Conservation (phyloP, 2,329 filamentous ascomycete genomes). For the Ophiocordyceps camponoti-saundersi region DNA sequence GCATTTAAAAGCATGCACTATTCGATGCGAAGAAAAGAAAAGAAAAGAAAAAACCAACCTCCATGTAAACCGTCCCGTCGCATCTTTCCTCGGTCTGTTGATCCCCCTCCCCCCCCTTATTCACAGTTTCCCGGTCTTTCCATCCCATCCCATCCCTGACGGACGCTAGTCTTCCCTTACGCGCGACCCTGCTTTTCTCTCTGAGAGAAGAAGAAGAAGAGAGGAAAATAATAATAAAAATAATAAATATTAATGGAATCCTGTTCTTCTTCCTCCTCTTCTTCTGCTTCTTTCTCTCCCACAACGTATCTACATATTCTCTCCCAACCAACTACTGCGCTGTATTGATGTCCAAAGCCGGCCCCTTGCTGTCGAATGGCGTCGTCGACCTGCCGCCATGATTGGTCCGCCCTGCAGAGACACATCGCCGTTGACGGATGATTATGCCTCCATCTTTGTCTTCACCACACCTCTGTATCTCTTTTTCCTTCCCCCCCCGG, state of each 20-base stretch:
- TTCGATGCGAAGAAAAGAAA: not conserved
- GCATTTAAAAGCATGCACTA: not conserved
- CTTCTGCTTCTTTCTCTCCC: too few species aligned
- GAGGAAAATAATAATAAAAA: conserved; percentile 1
- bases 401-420: conserved; percentile 5
- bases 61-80: not conserved
- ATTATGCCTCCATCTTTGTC: not conserved
- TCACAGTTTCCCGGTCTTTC: not conserved
- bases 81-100: not conserved
- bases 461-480: too few species aligned
- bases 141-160: not conserved
- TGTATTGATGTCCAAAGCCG: conserved; percentile 10
- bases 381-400: conserved; percentile 3
- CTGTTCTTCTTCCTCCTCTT: conserved; percentile 1
- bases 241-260: not conserved
- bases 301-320: conserved; percentile 3
- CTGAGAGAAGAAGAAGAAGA: not conserved
- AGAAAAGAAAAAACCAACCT: too few species aligned
- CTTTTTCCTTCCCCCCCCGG: not conserved
- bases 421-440: conserved; percentile 1
- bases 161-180: not conserved
- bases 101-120: too few species aligned
- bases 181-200: too few species aligned
- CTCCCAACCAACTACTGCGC: conserved; percentile 6
- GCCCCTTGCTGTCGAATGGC: conserved; percentile 6